Evolutionary conservation across 2,329 filamentous ascomycete genomes (phyloP).

Genomic region (Penicillium sp.): DNA sequence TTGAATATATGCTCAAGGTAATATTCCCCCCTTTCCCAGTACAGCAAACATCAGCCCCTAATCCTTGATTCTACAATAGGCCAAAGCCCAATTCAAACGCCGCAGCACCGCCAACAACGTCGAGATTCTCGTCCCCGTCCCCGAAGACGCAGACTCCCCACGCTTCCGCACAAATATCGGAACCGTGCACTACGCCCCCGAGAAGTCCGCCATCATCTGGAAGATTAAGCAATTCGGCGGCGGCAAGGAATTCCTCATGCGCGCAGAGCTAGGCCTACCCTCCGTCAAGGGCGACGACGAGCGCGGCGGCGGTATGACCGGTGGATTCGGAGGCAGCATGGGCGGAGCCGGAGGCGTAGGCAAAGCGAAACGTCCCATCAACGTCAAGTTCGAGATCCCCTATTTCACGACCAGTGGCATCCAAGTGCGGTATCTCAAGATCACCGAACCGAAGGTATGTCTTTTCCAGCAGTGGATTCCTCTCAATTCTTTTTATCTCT

Average conservation of each 20-base stretch:
- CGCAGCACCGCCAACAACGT: slow-evolving; percentile 98
- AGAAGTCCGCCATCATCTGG: slow-evolving; percentile 97
- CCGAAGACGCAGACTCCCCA: slow-evolving; percentile 93
- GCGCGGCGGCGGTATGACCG: slow-evolving; percentile 94
- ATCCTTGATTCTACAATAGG: slow-evolving; percentile 44
- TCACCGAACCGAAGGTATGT: slow-evolving; percentile 95
- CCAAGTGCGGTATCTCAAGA: slow-evolving; percentile 97
- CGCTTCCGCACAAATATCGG: slow-evolving; percentile 97
- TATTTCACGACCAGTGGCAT: slow-evolving; percentile 99
- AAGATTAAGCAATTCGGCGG: slow-evolving; percentile 99
- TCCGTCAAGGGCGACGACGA: slow-evolving; percentile 95
- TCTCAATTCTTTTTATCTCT: background rate
- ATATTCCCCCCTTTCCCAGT: background rate
- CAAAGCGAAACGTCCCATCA: slow-evolving; percentile 94
- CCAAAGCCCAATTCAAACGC: slow-evolving; percentile 95
- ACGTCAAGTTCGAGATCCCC: slow-evolving; percentile 99
- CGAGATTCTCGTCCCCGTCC: slow-evolving; percentile 94
- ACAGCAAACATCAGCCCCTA: background rate
- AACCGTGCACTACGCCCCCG: slow-evolving; percentile 93
- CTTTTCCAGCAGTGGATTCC: background rate
- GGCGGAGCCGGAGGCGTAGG: slow-evolving; percentile 73
- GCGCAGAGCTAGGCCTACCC: slow-evolving; percentile 88
- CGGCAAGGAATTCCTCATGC: slow-evolving; percentile 98
- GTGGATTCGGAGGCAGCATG: slow-evolving; percentile 95
- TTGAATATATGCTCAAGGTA: slow-evolving; percentile 97